Evolutionary conservation across 2,329 filamentous ascomycete species (phyloP).

Genomic region (Penicillium hordei): DNA sequence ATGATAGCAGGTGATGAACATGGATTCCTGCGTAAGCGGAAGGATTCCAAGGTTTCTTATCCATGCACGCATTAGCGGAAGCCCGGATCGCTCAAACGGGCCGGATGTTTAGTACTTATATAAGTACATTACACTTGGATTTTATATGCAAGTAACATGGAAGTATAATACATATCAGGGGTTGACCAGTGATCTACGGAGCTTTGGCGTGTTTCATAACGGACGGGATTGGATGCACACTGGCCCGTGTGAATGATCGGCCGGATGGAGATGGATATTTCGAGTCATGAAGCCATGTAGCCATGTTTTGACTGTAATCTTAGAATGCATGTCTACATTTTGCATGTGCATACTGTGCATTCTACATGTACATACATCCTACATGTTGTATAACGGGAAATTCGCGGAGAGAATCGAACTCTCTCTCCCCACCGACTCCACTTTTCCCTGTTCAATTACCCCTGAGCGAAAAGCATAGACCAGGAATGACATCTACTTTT

Average conservation of each 20-base stretch:
- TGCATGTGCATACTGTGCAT: constrained; percentile 7
- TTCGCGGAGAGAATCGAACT: neutral
- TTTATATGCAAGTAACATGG: constrained; percentile 5
- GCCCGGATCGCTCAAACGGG: neutral
- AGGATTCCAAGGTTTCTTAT: neutral
- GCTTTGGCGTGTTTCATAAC: constrained; percentile 24
- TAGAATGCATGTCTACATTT: neutral
- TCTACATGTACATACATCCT: neutral
- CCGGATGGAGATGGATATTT: neutral
- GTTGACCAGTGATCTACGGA: constrained; percentile 20
- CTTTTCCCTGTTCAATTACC: constrained; percentile 20
- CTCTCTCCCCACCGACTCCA: constrained; percentile 18
- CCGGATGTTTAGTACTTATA: neutral
- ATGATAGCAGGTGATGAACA: neutral
- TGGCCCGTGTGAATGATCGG: constrained; percentile 22
- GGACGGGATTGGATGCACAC: constrained; percentile 21
- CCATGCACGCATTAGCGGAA: neutral
- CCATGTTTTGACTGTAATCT: neutral
- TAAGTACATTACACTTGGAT: neutral
- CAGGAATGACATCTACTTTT: constrained; percentile 14
- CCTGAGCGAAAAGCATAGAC: constrained; percentile 24
- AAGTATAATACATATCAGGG: constrained; percentile 2
- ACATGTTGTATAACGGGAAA: neutral
- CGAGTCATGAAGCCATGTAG: neutral
- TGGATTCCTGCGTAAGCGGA: neutral